phyloP scores from a whole-genome alignment of 2,329 filamentous ascomycete species.

The Exophiala viscosa region DNA sequence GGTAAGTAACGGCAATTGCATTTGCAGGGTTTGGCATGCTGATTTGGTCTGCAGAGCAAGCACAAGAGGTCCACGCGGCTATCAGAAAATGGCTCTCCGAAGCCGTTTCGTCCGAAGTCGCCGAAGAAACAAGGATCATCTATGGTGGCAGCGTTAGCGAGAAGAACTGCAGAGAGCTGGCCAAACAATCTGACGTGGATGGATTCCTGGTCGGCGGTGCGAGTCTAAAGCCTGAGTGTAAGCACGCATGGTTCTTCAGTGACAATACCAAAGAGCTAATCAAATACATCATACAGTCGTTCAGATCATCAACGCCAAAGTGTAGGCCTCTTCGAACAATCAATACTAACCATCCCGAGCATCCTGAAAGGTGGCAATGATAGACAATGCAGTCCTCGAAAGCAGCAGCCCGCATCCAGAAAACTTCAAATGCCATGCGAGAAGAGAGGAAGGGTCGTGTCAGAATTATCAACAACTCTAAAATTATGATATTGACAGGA shows the following conservation, averaged over 20 bases:
- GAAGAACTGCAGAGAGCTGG: constrained; percentile 95
- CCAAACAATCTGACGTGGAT: constrained; percentile 91
- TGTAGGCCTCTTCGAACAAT: constrained; percentile 33
- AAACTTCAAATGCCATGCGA: too few relatives aligned
- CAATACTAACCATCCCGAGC: neutral
- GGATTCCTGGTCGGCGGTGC: constrained; percentile 96
- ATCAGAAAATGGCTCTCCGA: constrained; percentile 82
- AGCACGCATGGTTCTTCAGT: constrained; percentile 35
- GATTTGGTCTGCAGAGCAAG: constrained; percentile 60
- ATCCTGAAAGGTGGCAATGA: neutral
- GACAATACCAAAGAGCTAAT: constrained; percentile 13
- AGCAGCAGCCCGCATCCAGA: too few relatives aligned
- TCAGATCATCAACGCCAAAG: constrained; percentile 65
- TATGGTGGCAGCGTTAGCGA: constrained; percentile 96
- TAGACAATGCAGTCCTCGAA: too few relatives aligned
- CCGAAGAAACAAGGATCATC: constrained; percentile 86
- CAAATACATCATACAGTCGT: constrained; percentile 45
- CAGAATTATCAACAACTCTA: too few relatives aligned
- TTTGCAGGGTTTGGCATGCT: neutral
- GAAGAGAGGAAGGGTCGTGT: too few relatives aligned
- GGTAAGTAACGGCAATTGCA: constrained; percentile 10
- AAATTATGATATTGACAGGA: too few relatives aligned
- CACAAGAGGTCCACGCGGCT: constrained; percentile 87
- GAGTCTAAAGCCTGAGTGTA: constrained; percentile 92
- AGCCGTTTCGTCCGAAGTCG: constrained; percentile 70